Conservation (phyloP, 2,329 filamentous ascomycete genomes). For the Epicoccum nigrum region DNA sequence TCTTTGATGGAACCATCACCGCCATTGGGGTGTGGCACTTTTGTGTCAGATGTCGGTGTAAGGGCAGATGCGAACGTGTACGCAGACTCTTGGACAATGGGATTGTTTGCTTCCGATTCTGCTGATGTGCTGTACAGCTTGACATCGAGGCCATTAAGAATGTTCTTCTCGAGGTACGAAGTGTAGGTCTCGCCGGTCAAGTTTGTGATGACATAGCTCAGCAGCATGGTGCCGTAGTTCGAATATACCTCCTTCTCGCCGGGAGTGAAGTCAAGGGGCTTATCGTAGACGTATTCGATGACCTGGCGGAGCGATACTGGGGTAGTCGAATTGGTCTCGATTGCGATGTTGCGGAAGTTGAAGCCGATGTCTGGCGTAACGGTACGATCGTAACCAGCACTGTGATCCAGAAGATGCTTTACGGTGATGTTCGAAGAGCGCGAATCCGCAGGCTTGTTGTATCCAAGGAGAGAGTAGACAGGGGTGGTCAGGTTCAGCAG, state of each 20-base stretch:
- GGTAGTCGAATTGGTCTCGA: slow-evolving; percentile 21
- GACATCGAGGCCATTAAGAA: slow-evolving; percentile 22
- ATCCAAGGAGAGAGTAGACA: slow-evolving; percentile 29
- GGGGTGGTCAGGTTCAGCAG: slow-evolving; percentile 22
- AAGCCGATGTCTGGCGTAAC: slow-evolving; percentile 25
- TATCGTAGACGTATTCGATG: slow-evolving; percentile 25
- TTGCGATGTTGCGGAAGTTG: slow-evolving; percentile 23
- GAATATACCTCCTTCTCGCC: slow-evolving; percentile 22
- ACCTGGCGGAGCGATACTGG: slow-evolving; percentile 26
- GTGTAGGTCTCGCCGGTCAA: slow-evolving; percentile 23
- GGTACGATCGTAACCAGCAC: slow-evolving; percentile 26
- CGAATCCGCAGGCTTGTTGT: slow-evolving; percentile 20
- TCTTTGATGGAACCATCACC: slow-evolving; percentile 29
- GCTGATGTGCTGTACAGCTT: slow-evolving; percentile 17
- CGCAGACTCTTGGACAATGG: slow-evolving; percentile 21
- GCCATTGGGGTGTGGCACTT: slow-evolving; percentile 16
- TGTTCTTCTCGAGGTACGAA: slow-evolving; percentile 21
- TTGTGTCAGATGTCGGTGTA: slow-evolving; percentile 1
- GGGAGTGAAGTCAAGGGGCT: slow-evolving; percentile 27
- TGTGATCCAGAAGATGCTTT: slow-evolving; percentile 29
- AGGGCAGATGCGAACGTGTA: slow-evolving; percentile 8
- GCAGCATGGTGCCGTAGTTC: slow-evolving; percentile 30
- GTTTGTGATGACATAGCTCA: slow-evolving; percentile 24
- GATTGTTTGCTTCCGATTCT: slow-evolving; percentile 11
- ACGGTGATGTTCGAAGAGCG: slow-evolving; percentile 29